Percentiles rank a stretch among this genome's conserved stretches.
phyloP scores from a whole-genome alignment of 2,329 filamentous ascomycete genomes.

The Claviceps monticola region DNA sequence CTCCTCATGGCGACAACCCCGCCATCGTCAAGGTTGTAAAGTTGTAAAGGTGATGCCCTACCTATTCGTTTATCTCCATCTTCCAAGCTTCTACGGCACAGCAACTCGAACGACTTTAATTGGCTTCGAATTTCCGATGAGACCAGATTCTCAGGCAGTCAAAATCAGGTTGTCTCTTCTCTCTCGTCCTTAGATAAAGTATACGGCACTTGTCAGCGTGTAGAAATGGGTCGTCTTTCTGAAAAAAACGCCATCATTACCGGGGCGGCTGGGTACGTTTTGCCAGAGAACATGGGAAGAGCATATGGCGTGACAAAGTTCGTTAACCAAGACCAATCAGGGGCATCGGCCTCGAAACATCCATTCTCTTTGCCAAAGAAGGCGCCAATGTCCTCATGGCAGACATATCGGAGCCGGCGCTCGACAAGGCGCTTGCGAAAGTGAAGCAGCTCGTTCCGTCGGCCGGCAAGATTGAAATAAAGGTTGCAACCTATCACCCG shows the following conservation, averaged over 20 bases:
- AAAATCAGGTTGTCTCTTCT: neutral
- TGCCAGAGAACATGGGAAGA: neutral
- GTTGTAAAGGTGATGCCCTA: neutral
- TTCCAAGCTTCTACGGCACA: neutral
- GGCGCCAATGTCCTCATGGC: slow-evolving; percentile 75
- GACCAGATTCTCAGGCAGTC: neutral
- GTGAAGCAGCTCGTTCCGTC: slow-evolving; percentile 57
- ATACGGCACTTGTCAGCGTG: neutral
- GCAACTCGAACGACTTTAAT: neutral
- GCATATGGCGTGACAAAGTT: neutral
- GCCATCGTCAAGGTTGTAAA: neutral
- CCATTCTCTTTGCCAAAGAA: slow-evolving; percentile 79
- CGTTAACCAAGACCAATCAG: slow-evolving; percentile 26
- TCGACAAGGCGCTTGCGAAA: slow-evolving; percentile 64
- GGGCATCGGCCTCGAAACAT: slow-evolving; percentile 86
- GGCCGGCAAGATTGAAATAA: slow-evolving; percentile 45
- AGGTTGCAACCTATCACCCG: slow-evolving; percentile 18
- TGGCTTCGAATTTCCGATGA: neutral
- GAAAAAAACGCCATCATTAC: slow-evolving; percentile 62
- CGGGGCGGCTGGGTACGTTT: slow-evolving; percentile 62
- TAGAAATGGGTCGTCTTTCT: slow-evolving; percentile 33
- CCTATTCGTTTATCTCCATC: neutral
- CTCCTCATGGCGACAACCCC: neutral
- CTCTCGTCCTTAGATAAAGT: neutral
- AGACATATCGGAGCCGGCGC: slow-evolving; percentile 66